Percentiles rank a stretch among this genome's conserved stretches.
phyloP scores from a whole-genome alignment of 768 basidiomycete species.

The Tricholoma saponaceum region DNA sequence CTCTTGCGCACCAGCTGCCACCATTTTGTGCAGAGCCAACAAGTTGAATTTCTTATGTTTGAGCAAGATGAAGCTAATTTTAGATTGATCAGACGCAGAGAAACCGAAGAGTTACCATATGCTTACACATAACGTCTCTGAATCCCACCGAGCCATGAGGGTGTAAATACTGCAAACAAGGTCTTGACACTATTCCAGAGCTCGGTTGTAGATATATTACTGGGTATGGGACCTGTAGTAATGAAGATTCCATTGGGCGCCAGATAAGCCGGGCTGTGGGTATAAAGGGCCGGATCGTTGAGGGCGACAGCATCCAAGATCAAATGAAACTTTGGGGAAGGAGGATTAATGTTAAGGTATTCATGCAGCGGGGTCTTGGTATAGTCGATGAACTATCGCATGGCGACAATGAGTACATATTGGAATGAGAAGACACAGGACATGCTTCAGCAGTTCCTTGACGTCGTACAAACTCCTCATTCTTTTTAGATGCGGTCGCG shows the following conservation, averaged over 20 bases:
- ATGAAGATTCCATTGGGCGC: slow-evolving; percentile 50
- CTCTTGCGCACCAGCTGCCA: slow-evolving; percentile 37
- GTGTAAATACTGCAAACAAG: slow-evolving; percentile 31
- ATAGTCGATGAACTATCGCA: slow-evolving; percentile 55
- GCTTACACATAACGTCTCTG: slow-evolving; percentile 44
- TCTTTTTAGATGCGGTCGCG: slow-evolving; percentile 56
- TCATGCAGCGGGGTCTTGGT: slow-evolving; percentile 45
- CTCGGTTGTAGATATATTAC: slow-evolving; percentile 23
- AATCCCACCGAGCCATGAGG: slow-evolving; percentile 51
- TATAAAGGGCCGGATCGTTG: slow-evolving; percentile 45
- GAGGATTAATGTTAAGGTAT: slow-evolving; percentile 41
- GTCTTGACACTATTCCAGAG: slow-evolving; percentile 28
- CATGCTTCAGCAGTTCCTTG: slow-evolving; percentile 66
- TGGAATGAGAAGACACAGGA: neutral
- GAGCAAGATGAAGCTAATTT: slow-evolving; percentile 28
- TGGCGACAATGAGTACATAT: neutral
- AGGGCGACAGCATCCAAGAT: slow-evolving; percentile 58
- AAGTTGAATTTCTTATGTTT: slow-evolving; percentile 31
- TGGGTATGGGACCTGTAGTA: slow-evolving; percentile 46
- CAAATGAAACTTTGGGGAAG: slow-evolving; percentile 48
- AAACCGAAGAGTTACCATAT: neutral
- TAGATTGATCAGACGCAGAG: neutral
- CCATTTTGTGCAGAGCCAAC: slow-evolving; percentile 28
- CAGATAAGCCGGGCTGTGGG: slow-evolving; percentile 47
- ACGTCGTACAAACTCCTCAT: slow-evolving; percentile 50